Conservation (phyloP, 1,139 yeast species). For the Pichia sp. region DNA sequence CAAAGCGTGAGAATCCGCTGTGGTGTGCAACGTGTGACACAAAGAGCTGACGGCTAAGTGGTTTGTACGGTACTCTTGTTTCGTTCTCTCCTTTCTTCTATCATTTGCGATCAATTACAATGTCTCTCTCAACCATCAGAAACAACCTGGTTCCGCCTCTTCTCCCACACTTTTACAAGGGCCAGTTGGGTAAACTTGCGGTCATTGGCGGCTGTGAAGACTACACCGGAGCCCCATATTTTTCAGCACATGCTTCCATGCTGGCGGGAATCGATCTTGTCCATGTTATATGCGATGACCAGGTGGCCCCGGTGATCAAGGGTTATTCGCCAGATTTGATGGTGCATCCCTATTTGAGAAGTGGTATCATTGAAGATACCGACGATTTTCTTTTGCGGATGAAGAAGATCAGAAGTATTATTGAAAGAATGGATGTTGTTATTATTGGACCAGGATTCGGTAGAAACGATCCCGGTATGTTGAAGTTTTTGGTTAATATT, state of each 20-base stretch:
- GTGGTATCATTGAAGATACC: constrained; percentile 10
- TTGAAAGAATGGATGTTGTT: constrained; percentile 68
- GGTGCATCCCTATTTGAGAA: constrained; percentile 84
- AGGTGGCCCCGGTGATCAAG: constrained; percentile 78
- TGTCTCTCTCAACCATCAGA: constrained; percentile 3
- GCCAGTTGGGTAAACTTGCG: constrained; percentile 80
- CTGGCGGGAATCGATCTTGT: constrained; percentile 83
- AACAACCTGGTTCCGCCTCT: constrained; percentile 66
- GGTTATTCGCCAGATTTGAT: constrained; percentile 86
- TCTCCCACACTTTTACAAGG: constrained; percentile 68
- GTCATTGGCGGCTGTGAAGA: constrained; percentile 94
- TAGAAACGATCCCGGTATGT: constrained; percentile 58
- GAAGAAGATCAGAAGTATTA: constrained; percentile 35
- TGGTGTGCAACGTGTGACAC: too few species aligned
- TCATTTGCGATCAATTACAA: too few species aligned
- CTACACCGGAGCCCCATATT: constrained; percentile 94
- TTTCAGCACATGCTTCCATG: constrained; percentile 80
- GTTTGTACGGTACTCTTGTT: too few species aligned
- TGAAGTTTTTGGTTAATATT: constrained; percentile 47
- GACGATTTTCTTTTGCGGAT: not conserved
- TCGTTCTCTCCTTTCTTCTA: too few species aligned
- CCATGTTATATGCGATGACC: constrained; percentile 74
- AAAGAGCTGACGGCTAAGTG: too few species aligned
- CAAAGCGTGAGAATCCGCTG: too few species aligned
- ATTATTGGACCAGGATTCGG: constrained; percentile 96